Evolutionary conservation across 2,329 filamentous ascomycete species (phyloP).

Genomic region (Xylariaceae sp.): DNA sequence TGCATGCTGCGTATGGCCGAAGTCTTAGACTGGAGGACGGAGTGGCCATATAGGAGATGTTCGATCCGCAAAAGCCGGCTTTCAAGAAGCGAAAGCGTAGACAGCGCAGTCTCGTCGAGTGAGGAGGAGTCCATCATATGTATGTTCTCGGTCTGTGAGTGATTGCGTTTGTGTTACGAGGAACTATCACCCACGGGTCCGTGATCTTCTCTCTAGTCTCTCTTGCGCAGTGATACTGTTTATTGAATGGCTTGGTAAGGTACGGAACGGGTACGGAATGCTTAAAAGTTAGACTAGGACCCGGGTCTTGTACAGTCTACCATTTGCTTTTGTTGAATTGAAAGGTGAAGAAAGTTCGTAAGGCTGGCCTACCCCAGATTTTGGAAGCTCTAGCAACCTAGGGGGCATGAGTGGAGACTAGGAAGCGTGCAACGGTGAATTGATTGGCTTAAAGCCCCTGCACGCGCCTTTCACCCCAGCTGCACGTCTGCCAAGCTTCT

Average conservation of each 20-base stretch:
- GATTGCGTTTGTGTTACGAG: no score
- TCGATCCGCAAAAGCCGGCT: conserved; percentile 65
- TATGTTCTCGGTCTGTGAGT: not conserved
- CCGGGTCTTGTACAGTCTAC: no score
- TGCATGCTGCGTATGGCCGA: conserved; percentile 53
- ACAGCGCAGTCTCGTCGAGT: conserved; percentile 59
- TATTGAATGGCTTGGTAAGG: not conserved
- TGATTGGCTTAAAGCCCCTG: no score
- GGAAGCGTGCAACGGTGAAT: no score
- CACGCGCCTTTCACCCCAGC: no score
- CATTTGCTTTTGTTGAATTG: no score
- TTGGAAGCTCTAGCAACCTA: not conserved
- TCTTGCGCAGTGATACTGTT: not conserved
- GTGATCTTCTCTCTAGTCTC: not conserved
- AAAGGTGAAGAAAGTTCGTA: not conserved
- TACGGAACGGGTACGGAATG: no score
- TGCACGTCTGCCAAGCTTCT: no score
- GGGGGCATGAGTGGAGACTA: not conserved
- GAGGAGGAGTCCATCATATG: conserved; percentile 41
- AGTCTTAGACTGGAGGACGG: conserved; percentile 44
- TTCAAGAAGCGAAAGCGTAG: conserved; percentile 63
- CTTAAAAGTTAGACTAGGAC: no score
- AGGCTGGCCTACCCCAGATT: conserved; percentile 9
- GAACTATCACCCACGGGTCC: no score
- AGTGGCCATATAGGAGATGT: conserved; percentile 60